Evolutionary conservation across 1,139 yeast genomes (phyloP).

Genomic region (Diutina siamensis): DNA sequence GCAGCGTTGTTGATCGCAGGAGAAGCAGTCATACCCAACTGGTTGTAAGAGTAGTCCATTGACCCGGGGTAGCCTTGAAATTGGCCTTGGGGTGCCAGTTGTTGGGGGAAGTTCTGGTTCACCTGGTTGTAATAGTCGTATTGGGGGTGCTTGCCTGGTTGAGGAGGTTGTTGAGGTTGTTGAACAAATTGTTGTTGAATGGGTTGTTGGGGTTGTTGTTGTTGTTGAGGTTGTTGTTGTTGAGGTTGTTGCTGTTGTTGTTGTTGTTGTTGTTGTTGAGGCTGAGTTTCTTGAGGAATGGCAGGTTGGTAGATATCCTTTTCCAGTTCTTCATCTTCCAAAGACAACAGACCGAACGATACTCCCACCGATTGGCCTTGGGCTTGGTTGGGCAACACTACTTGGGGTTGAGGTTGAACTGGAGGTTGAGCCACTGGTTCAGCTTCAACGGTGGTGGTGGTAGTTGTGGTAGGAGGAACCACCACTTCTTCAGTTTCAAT

Average conservation of each 20-base stretch:
- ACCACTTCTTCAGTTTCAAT: constrained; percentile 9
- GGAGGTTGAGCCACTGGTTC: constrained; percentile 7
- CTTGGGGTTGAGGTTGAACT: constrained; percentile 21
- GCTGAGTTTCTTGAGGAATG: constrained; percentile 1
- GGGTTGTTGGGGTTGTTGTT: constrained; percentile 6
- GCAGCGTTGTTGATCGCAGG: neutral
- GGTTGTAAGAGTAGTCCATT: constrained; percentile 1
- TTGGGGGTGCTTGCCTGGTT: constrained; percentile 6
- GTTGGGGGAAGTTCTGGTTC: constrained; percentile 32
- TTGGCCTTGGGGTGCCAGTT: constrained; percentile 8
- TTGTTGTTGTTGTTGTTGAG: neutral
- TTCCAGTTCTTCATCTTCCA: constrained; percentile 2
- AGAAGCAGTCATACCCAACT: constrained; percentile 3
- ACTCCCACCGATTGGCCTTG: constrained; percentile 44
- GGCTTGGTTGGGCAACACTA: constrained; percentile 53
- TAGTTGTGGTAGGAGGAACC: neutral
- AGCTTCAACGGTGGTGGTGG: constrained; percentile 8
- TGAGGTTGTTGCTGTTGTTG: constrained; percentile 5
- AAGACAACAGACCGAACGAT: constrained; percentile 44
- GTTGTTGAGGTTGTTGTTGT: constrained; percentile 11
- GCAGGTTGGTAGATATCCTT: constrained; percentile 9
- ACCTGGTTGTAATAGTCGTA: constrained; percentile 26
- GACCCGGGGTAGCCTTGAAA: constrained; percentile 3
- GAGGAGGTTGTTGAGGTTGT: constrained; percentile 6
- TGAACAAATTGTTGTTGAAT: constrained; percentile 10